Base-by-base conservation (phyloP, 2,329 filamentous ascomycete species). In the Fusarium nisikadoi region DNA sequence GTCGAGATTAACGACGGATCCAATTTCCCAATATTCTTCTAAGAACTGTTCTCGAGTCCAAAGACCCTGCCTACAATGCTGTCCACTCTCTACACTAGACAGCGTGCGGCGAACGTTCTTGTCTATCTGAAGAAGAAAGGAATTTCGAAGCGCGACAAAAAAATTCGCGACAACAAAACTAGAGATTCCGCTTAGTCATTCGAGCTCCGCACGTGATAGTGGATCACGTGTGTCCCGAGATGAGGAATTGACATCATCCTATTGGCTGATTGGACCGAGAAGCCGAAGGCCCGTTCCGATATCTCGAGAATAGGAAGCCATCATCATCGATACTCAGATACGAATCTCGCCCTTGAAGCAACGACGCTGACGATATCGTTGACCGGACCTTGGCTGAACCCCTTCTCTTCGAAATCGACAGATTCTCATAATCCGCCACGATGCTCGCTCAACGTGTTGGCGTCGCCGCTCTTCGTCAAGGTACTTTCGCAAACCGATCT, bases 361-460 rank as follows among this genome's bases (percentile, higher is more conserved):
- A 58, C 65, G 72, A 75, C 74, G 73, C 67, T 62, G 62, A 71
- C 43, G 61, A 72, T 52, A 70, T 70, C 57, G 69, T 70, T 71
- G 60, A 62, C 65, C 67, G 73, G 76, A 61, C 64, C 49, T 46
- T 54, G 75, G 62, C 52, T 38, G 64, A 68, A 46, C 38, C 35
- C 46, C 29, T 57, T 25, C 33, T 47, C 61, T 56, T 54, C 63
- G 56, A 67, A 53, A 25, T 29, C 50, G 33, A 63, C 52, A 25
- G 38, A 50, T 39, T 29, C 25, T 62, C 13, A 41, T 17, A 59
- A 57, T 54, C 68, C 62, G 73, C 73, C 78, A 81, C 75, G 46
- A 90, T 90, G 88, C 86, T 85, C 80, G 84, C 86, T 78, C 86
- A 88, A 77, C 83, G 88, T 83, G 84, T 88, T 78, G 88, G 88